phyloP scores from a whole-genome alignment of 2,329 filamentous ascomycete species.

The Cladosporium austrohemisphaericum region DNA sequence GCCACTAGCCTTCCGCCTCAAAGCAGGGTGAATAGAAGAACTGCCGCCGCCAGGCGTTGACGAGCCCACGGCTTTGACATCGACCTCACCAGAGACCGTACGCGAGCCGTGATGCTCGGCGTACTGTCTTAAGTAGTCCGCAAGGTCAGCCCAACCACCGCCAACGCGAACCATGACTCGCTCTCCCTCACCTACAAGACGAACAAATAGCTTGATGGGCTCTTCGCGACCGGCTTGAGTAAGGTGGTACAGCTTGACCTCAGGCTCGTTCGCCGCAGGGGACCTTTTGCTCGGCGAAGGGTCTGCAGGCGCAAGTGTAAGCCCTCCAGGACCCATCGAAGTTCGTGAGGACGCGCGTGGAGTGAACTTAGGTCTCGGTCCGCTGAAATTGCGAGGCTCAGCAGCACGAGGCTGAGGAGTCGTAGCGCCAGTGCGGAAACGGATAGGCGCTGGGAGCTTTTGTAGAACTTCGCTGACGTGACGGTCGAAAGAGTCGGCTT shows the following conservation, averaged over 20 bases:
- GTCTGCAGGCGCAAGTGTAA: constrained; percentile 37
- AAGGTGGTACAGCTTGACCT: constrained; percentile 89
- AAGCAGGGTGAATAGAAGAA: constrained; percentile 27
- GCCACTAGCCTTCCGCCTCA: constrained; percentile 16
- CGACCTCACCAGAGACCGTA: constrained; percentile 56
- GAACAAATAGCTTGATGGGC: constrained; percentile 91
- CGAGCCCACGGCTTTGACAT: constrained; percentile 48
- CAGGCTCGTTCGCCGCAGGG: constrained; percentile 39
- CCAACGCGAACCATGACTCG: constrained; percentile 97
- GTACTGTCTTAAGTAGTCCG: constrained; percentile 91
- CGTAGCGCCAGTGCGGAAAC: constrained; percentile 55
- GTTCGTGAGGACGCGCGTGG: constrained; percentile 15
- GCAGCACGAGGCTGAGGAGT: constrained; percentile 22
- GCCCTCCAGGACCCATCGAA: constrained; percentile 11
- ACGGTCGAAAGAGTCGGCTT: constrained; percentile 48
- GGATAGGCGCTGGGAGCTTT: constrained; percentile 60
- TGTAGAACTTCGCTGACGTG: constrained; percentile 37
- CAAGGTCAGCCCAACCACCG: constrained; percentile 95
- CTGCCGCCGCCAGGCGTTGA: constrained; percentile 21
- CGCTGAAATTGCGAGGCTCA: constrained; percentile 20
- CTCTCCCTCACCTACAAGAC: constrained; percentile 87
- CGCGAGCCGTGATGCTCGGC: constrained; percentile 85
- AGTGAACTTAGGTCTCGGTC: constrained; percentile 19
- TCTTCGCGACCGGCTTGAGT: constrained; percentile 77
- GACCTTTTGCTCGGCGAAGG: constrained; percentile 25